phyloP scores from a whole-genome alignment of 1,284 basidiomycete genomes.

The Sanghuangporus weigelae region DNA sequence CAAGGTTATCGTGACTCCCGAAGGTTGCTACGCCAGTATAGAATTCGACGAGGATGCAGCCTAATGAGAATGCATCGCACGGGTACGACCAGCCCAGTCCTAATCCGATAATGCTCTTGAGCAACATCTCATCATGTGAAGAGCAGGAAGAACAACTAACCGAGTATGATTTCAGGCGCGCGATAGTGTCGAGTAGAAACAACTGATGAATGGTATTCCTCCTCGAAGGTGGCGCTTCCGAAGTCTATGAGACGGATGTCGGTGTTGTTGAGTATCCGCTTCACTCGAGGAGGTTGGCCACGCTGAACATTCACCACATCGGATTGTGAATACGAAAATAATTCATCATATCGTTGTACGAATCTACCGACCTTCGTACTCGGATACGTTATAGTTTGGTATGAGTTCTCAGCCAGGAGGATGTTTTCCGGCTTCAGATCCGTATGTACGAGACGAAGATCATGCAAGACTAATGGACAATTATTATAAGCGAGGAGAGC shows the following conservation, averaged over 20 bases:
- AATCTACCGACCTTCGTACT: slow-evolving; percentile 48
- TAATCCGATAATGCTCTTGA: slow-evolving; percentile 27
- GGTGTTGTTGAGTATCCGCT: slow-evolving; percentile 79
- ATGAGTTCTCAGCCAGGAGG: slow-evolving; percentile 86
- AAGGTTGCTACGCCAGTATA: slow-evolving; percentile 97
- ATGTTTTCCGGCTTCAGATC: slow-evolving; percentile 99
- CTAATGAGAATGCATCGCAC: slow-evolving; percentile 97
- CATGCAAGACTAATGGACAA: slow-evolving; percentile 72
- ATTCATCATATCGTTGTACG: slow-evolving; percentile 3
- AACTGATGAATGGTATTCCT: slow-evolving; percentile 97
- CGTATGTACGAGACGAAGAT: slow-evolving; percentile 90
- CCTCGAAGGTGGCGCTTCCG: slow-evolving; percentile 96
- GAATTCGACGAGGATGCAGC: slow-evolving; percentile 98
- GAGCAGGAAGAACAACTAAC: slow-evolving; percentile 39
- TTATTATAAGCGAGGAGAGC: neutral
- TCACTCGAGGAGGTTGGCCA: slow-evolving; percentile 52
- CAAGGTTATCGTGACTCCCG: slow-evolving; percentile 98
- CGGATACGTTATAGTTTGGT: slow-evolving; percentile 50
- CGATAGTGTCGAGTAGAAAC: slow-evolving; percentile 98
- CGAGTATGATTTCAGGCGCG: slow-evolving; percentile 97
- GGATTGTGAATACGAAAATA: slow-evolving; percentile 6
- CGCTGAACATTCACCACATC: slow-evolving; percentile 36
- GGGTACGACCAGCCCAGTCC: slow-evolving; percentile 98
- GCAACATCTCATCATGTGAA: slow-evolving; percentile 8
- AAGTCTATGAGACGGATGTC: slow-evolving; percentile 98